Conservation (phyloP, 805 yeast species). For the Ogataea salicorniae region DNA sequence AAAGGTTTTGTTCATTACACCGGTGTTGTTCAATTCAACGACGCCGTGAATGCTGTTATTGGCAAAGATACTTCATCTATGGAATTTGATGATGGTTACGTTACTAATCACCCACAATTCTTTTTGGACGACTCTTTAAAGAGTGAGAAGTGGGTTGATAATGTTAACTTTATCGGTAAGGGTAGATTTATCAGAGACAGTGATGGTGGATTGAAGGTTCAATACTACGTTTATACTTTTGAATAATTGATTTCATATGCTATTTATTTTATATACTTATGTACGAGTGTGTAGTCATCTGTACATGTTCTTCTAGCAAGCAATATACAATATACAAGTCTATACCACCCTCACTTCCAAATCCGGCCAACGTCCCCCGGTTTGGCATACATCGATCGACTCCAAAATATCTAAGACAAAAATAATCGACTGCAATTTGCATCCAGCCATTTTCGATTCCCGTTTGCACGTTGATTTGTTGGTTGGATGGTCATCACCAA, state of each 20-base stretch:
- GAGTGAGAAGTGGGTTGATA: conserved; percentile 46
- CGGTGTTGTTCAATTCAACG: conserved; percentile 42
- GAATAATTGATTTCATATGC: conserved; percentile 4
- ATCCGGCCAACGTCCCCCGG: too few species aligned
- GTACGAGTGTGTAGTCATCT: neutral
- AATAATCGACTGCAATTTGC: too few species aligned
- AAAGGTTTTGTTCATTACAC: conserved; percentile 41
- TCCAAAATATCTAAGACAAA: too few species aligned
- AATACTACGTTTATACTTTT: conserved; percentile 45
- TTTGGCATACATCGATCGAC: too few species aligned
- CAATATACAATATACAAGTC: too few species aligned
- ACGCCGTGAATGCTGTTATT: conserved; percentile 33
- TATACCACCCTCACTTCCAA: too few species aligned
- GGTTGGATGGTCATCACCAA: too few species aligned
- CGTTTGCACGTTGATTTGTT: too few species aligned
- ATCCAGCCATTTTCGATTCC: too few species aligned
- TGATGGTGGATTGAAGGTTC: conserved; percentile 43
- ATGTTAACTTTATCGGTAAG: conserved; percentile 48
- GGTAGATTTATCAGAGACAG: conserved; percentile 53
- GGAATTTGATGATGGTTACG: conserved; percentile 43
- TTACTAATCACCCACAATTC: conserved; percentile 44
- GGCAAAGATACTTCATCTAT: conserved; percentile 27
- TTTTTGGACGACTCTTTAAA: conserved; percentile 37
- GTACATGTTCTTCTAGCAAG: too few species aligned
- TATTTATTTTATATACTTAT: neutral